Evolutionary conservation across 768 basidiomycete species (phyloP), one percentile per base, ranked within the genome.

Genomic region (Hygrophorus pudorinus): DNA sequence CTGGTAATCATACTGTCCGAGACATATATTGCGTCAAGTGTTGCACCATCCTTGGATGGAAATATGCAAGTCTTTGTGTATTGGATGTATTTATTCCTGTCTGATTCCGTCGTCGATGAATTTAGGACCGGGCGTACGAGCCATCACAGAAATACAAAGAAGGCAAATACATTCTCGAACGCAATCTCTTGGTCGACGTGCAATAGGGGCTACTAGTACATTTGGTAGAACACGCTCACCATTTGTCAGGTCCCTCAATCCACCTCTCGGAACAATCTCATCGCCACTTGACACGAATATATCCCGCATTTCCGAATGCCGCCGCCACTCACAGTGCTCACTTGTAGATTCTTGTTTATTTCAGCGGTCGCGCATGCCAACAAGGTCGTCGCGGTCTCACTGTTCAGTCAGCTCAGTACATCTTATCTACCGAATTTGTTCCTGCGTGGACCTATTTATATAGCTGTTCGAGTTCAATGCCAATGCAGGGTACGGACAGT

Each of bases 151-250:
- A 85, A 64, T 99, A 98, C 73, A 99, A 99, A 60, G 94, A 99
- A 68, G 91, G 92, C 59, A 92, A 92, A 71, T 96, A 79, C 64
- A 98, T 99, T 60, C 85, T 99, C 50, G 94, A 99, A 66, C 83
- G 89, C 56, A 87, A 86, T 59, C 73, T 90, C 56, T 82, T 90
- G 56, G 73, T 81, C 53, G 87, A 91, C 56, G 87, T 91, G 44
- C 84, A 90, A 68, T 90, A 70, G 56, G 43, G 14, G 13, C 41
- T 14, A 4, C 13, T 39, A 17, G 20, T 8, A 9, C 6, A n/a
- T n/a, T n/a, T n/a, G n/a, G n/a, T n/a, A 9, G 18, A 39, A 13
- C 38, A 39, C 21, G 18, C 13, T 18, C 24, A 18, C 13, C 38
- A 8, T 17, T 39, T 20, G 18, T 20, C 18, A 24, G 24, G 24